Conservation (phyloP, 371 early-diverging fungal species). For the Actinomortierella ambigua region DNA sequence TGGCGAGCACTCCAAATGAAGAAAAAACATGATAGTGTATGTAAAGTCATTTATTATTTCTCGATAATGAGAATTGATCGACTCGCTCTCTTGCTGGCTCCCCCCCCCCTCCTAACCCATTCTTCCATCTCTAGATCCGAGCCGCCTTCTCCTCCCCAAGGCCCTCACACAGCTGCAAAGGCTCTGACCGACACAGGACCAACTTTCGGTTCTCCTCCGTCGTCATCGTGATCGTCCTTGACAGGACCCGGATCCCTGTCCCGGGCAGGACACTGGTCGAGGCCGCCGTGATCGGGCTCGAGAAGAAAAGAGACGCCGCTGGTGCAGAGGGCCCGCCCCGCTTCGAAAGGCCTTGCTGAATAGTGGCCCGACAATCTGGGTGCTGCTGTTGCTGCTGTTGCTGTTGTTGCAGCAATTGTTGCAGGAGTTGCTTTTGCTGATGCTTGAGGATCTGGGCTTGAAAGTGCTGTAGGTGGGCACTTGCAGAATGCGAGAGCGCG, state of each 20-base stretch:
- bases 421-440: too few relatives aligned
- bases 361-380: too few relatives aligned
- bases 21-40: too few relatives aligned
- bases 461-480: neutral
- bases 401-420: too few relatives aligned
- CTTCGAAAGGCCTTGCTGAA: too few relatives aligned
- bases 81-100: too few relatives aligned
- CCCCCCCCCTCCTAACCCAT: too few relatives aligned
- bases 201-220: constrained; percentile 25
- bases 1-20: too few relatives aligned
- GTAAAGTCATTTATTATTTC: too few relatives aligned
- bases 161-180: constrained; percentile 29
- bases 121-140: constrained; percentile 33
- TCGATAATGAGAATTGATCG: too few relatives aligned
- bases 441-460: too few relatives aligned
- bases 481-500: neutral
- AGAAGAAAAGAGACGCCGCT: constrained; percentile 14
- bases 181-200: constrained; percentile 24
- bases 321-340: neutral
- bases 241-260: constrained; percentile 27
- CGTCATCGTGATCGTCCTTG: constrained; percentile 31
- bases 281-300: constrained; percentile 29
- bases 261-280: constrained; percentile 33
- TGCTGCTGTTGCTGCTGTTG: too few relatives aligned
- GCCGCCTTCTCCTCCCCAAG: constrained; percentile 44